Conservation (phyloP, 441 rosid species). For the Pelargonium fulgidum region DNA sequence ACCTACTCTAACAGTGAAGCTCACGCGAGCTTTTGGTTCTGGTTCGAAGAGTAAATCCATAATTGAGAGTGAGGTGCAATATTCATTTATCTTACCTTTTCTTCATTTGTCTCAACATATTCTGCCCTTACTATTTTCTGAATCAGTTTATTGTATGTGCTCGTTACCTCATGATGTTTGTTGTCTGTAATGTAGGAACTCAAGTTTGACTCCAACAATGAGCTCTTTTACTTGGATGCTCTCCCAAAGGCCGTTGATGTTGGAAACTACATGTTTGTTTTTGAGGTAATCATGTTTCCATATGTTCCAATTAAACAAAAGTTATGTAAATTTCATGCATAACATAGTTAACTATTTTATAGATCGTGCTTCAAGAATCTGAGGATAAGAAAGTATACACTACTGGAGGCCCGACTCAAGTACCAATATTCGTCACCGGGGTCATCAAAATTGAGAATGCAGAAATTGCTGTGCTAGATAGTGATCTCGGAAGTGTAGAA, state of each 20-base stretch:
- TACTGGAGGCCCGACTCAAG: conserved; percentile 50
- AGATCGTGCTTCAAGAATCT: conserved; percentile 60
- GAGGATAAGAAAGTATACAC: conserved; percentile 48
- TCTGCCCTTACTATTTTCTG: conserved; percentile 14
- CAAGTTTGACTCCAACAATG: conserved; percentile 49
- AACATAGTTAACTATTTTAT: conserved; percentile 17
- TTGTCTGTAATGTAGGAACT: conserved; percentile 51
- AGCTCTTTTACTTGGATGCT: conserved; percentile 40
- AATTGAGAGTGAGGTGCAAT: conserved; percentile 60
- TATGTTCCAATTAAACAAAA: not conserved
- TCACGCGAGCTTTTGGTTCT: conserved; percentile 43
- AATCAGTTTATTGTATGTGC: conserved; percentile 12
- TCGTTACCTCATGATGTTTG: conserved; percentile 9
- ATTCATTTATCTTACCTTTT: conserved; percentile 4
- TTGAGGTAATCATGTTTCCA: conserved; percentile 51
- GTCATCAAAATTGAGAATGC: conserved; percentile 51
- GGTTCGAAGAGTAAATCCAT: conserved; percentile 47
- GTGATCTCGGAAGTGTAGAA: conserved; percentile 74
- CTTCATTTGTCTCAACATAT: conserved; percentile 13
- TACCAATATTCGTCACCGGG: conserved; percentile 59
- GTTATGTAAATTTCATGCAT: conserved; percentile 1
- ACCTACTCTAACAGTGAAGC: conserved; percentile 73
- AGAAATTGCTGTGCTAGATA: conserved; percentile 72
- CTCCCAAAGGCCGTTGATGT: conserved; percentile 57
- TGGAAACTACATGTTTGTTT: conserved; percentile 70